Conservation (phyloP, 108 stramenopile genomes). For the Conticribra weissflogii region DNA sequence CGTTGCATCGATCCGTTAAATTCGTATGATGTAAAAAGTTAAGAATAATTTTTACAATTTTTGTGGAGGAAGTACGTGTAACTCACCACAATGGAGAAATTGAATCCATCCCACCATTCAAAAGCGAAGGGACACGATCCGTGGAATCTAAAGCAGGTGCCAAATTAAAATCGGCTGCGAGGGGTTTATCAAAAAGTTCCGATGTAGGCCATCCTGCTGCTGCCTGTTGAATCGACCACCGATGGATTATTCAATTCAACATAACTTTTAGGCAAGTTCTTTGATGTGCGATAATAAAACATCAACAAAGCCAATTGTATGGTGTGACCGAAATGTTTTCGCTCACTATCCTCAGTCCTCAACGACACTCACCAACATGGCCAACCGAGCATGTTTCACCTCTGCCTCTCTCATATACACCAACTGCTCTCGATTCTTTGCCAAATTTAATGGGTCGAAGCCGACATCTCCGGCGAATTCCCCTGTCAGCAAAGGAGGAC, state of each 20-base stretch:
- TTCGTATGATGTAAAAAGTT: no score
- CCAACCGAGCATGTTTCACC: slow-evolving; percentile 86
- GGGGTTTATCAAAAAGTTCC: slow-evolving; percentile 69
- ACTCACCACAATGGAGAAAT: slow-evolving; percentile 67
- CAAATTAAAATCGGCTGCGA: slow-evolving; percentile 60
- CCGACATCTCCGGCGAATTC: slow-evolving; percentile 82
- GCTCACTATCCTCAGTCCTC: no score
- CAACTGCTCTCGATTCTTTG: slow-evolving; percentile 55
- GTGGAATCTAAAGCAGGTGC: slow-evolving; percentile 52
- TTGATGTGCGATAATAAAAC: no score
- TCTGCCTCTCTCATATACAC: slow-evolving; percentile 80
- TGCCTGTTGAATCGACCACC: slow-evolving; percentile 31
- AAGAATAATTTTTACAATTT: no score
- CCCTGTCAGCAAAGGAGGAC: slow-evolving; percentile 54
- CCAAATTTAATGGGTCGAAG: slow-evolving; percentile 88
- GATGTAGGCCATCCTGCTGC: slow-evolving; percentile 85
- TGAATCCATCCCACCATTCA: slow-evolving; percentile 78
- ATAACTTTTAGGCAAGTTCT: no score
- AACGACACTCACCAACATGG: slow-evolving; percentile 76
- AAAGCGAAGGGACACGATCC: slow-evolving; percentile 73
- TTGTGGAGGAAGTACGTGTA: no score
- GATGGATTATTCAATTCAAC: no score
- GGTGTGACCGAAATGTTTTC: no score
- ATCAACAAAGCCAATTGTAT: no score
- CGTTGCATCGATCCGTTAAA: no score